Evolutionary conservation across 2,329 filamentous ascomycete species (phyloP).

Genomic region (Aspergillus floridensis): DNA sequence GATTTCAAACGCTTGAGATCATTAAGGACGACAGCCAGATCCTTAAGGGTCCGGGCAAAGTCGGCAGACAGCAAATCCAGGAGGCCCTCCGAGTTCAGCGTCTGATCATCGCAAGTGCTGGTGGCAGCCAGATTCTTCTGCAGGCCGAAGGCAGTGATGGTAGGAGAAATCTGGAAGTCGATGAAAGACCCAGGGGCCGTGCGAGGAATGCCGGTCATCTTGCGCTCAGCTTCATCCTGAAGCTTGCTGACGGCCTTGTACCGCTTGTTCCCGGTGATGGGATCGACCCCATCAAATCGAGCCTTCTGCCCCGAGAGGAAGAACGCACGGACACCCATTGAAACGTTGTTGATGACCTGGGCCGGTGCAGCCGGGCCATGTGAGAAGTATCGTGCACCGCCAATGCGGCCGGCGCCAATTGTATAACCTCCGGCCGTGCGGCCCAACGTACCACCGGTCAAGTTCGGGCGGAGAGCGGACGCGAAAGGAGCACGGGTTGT

Average conservation of each 20-base stretch:
- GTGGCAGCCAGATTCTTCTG: slow-evolving; percentile 28
- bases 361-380: slow-evolving; percentile 81
- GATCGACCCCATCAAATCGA: slow-evolving; percentile 75
- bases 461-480: slow-evolving; percentile 81
- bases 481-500: slow-evolving; percentile 81
- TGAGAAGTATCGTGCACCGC: slow-evolving; percentile 82
- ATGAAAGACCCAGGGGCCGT: slow-evolving; percentile 72
- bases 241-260: slow-evolving; percentile 74
- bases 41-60: slow-evolving; percentile 81
- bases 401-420: slow-evolving; percentile 64
- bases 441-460: slow-evolving; percentile 82
- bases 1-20: slow-evolving; percentile 75
- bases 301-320: slow-evolving; percentile 86
- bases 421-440: slow-evolving; percentile 89
- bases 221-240: slow-evolving; percentile 69
- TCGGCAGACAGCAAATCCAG: slow-evolving; percentile 82
- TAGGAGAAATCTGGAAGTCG: slow-evolving; percentile 85
- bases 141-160: slow-evolving; percentile 74
- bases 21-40: slow-evolving; percentile 73
- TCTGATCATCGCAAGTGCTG: slow-evolving; percentile 49
- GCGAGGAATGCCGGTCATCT: slow-evolving; percentile 56
- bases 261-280: slow-evolving; percentile 67
- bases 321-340: slow-evolving; percentile 86
- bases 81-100: slow-evolving; percentile 77
- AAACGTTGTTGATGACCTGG: slow-evolving; percentile 94